Conservation (phyloP, 2,329 filamentous ascomycete species). For the Fusarium secorum region DNA sequence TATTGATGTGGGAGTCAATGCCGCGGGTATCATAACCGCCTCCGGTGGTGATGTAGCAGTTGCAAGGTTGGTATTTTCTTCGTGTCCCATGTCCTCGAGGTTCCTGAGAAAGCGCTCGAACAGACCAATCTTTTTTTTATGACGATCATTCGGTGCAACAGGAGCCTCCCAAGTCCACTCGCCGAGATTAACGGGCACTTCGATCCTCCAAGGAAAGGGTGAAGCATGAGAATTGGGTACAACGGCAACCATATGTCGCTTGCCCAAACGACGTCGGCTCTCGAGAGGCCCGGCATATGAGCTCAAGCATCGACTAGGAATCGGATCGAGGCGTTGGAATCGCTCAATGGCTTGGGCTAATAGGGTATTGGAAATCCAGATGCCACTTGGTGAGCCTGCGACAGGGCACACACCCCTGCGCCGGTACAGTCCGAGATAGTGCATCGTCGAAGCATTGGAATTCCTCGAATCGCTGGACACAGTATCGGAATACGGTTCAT, state of each 20-base stretch:
- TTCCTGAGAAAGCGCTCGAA: slow-evolving; percentile 44
- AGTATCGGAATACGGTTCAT: slow-evolving; percentile 7
- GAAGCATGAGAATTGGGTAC: slow-evolving; percentile 50
- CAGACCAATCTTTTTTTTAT: slow-evolving; percentile 33
- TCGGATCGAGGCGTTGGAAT: slow-evolving; percentile 36
- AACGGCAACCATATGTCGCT: slow-evolving; percentile 62
- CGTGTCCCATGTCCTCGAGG: slow-evolving; percentile 32
- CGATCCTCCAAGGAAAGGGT: slow-evolving; percentile 57
- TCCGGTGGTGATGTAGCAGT: not conserved
- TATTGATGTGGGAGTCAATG: not conserved
- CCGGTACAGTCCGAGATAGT: slow-evolving; percentile 36
- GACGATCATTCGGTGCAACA: slow-evolving; percentile 42
- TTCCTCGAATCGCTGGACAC: not conserved
- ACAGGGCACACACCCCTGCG: slow-evolving; percentile 33
- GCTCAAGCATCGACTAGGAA: slow-evolving; percentile 45
- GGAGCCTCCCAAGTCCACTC: slow-evolving; percentile 64
- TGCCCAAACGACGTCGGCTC: slow-evolving; percentile 60
- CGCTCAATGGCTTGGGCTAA: slow-evolving; percentile 46
- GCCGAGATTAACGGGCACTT: slow-evolving; percentile 53
- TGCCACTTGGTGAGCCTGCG: slow-evolving; percentile 33
- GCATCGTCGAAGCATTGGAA: slow-evolving; percentile 45
- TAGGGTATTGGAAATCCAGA: slow-evolving; percentile 47
- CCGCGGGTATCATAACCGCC: not conserved
- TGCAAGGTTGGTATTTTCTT: not conserved
- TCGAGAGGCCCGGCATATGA: slow-evolving; percentile 64